phyloP scores from a whole-genome alignment of 768 basidiomycete species.

The Macrolepiota fuliginosa region DNA sequence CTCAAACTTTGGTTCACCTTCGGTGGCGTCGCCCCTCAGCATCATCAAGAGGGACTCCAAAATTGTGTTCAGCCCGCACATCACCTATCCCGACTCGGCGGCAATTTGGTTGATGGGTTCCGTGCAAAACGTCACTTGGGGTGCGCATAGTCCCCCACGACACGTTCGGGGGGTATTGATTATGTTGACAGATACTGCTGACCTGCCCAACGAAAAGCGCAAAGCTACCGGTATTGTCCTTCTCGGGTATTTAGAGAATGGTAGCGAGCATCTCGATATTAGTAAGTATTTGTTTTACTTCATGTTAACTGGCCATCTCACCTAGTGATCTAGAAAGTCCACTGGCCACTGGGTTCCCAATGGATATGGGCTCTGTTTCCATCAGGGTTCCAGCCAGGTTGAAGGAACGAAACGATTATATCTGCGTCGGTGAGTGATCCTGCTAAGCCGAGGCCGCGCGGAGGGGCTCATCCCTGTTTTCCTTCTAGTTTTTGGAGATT shows the following conservation, averaged over 20 bases:
- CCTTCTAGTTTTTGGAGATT: constrained; percentile 45
- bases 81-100: constrained; percentile 19
- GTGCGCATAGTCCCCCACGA: constrained; percentile 11
- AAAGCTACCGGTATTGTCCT: constrained; percentile 39
- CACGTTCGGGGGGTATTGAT: not conserved
- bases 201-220: constrained; percentile 34
- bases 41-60: constrained; percentile 3
- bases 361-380: constrained; percentile 34
- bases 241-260: constrained; percentile 38
- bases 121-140: constrained; percentile 23
- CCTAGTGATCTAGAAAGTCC: constrained; percentile 33
- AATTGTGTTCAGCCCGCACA: constrained; percentile 23
- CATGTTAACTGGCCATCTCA: not conserved
- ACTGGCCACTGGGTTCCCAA: constrained; percentile 38
- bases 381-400: constrained; percentile 37
- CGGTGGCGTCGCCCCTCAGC: not conserved
- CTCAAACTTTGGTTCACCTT: not conserved
- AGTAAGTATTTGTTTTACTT: constrained; percentile 30
- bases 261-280: constrained; percentile 48
- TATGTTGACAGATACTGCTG: constrained; percentile 22
- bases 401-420: constrained; percentile 35
- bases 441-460: not conserved
- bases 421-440: constrained; percentile 40
- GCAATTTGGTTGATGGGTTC: constrained; percentile 20
- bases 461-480: not conserved